Evolutionary conservation across 2,329 filamentous ascomycete genomes (phyloP).

Genomic region (Colletotrichum musicola): DNA sequence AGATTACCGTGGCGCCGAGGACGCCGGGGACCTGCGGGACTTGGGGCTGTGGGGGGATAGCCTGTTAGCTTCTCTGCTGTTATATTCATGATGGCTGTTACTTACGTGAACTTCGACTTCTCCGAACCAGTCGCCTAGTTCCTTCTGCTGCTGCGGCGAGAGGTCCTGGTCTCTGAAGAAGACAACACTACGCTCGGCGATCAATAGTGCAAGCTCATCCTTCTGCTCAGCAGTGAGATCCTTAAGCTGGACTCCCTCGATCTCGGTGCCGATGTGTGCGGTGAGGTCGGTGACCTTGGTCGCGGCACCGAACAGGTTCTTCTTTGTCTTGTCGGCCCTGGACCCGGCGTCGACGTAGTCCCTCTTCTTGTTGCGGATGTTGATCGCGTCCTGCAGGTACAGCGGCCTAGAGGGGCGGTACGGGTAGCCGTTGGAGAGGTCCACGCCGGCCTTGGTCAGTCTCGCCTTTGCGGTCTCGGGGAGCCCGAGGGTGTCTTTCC

Average conservation of each 20-base stretch:
- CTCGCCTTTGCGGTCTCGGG: slow-evolving; percentile 69
- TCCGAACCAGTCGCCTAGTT: slow-evolving; percentile 73
- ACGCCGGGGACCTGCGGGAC: slow-evolving; percentile 77
- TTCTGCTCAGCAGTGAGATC: slow-evolving; percentile 70
- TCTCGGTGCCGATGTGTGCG: slow-evolving; percentile 73
- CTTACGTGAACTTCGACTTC: slow-evolving; percentile 77
- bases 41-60: slow-evolving; percentile 66
- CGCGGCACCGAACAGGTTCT: slow-evolving; percentile 69
- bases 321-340: slow-evolving; percentile 75
- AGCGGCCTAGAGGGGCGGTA: slow-evolving; percentile 76
- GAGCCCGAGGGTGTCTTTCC: slow-evolving; percentile 73
- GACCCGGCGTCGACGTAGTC: slow-evolving; percentile 71
- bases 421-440: slow-evolving; percentile 78
- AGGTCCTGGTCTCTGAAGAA: slow-evolving; percentile 75
- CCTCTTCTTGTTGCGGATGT: slow-evolving; percentile 70
- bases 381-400: slow-evolving; percentile 77
- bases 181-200: slow-evolving; percentile 75
- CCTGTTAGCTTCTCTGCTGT: not conserved
- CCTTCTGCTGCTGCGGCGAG: slow-evolving; percentile 71
- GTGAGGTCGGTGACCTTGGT: slow-evolving; percentile 74
- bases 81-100: slow-evolving; percentile 51
- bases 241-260: slow-evolving; percentile 73
- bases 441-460: slow-evolving; percentile 76
- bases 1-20: slow-evolving; percentile 74
- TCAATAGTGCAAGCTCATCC: slow-evolving; percentile 72